These are phyloP conservation scores for Scorias spongiosa DNA, from an alignment of 2,329 filamentous ascomycete species.

Conservation along the genomic window DNA sequence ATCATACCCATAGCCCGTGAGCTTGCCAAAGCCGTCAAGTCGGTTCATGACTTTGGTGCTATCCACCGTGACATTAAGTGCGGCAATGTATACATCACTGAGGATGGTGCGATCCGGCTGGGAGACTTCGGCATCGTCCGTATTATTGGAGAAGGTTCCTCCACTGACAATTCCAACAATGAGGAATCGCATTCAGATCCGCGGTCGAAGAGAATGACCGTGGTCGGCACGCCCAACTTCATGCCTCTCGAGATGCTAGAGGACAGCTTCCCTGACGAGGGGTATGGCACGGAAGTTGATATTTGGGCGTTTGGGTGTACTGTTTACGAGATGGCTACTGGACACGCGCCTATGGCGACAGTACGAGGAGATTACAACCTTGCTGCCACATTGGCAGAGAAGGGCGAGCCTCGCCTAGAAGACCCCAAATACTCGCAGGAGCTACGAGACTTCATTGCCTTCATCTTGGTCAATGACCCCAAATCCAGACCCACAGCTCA, in stretches of 20 bases:
- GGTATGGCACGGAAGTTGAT: constrained; percentile 41
- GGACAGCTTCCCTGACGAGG: constrained; percentile 27
- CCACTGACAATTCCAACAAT: neutral
- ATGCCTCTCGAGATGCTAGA: constrained; percentile 68
- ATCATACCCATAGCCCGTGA: constrained; percentile 51
- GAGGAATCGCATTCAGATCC: constrained; percentile 39
- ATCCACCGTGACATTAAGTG: constrained; percentile 52
- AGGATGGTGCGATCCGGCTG: constrained; percentile 61
- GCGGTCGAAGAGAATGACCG: constrained; percentile 57
- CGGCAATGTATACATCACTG: constrained; percentile 67
- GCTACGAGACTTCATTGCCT: constrained; percentile 55
- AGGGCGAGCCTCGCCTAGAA: constrained; percentile 52
- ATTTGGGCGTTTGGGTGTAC: constrained; percentile 79
- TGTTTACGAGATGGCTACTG: constrained; percentile 66
- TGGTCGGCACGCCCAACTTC: constrained; percentile 73
- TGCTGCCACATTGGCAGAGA: constrained; percentile 9
- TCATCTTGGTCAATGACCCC: constrained; percentile 56
- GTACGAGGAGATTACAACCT: neutral
- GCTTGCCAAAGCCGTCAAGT: constrained; percentile 44
- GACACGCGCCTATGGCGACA: constrained; percentile 52
- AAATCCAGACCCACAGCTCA: constrained; percentile 54
- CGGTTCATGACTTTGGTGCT: constrained; percentile 49
- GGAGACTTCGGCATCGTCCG: constrained; percentile 77
- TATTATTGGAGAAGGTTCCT: constrained; percentile 32
- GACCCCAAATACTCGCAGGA: constrained; percentile 55